Evolutionary conservation across 768 basidiomycete species (phyloP).

Genomic region (Podaxis carcinomalis): DNA sequence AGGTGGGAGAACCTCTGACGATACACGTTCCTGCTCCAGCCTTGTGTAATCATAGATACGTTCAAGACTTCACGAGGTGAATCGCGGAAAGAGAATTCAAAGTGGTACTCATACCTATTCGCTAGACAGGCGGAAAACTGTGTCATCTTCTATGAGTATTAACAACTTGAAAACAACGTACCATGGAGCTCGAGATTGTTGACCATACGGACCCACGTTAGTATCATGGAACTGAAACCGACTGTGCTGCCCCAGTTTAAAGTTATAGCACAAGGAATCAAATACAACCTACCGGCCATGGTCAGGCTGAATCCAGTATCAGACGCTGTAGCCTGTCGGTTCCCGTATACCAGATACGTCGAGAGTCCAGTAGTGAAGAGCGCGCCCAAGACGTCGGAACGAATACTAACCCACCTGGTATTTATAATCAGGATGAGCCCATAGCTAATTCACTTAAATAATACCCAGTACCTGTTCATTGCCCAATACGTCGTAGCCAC

Average conservation of each 20-base stretch:
- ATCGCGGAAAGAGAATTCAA: neutral
- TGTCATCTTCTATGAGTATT: neutral
- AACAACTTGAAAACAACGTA: slow-evolving; percentile 18
- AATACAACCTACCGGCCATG: slow-evolving; percentile 35
- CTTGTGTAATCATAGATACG: slow-evolving; percentile 65
- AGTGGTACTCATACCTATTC: slow-evolving; percentile 20
- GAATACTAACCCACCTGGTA: slow-evolving; percentile 36
- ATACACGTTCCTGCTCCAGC: slow-evolving; percentile 52
- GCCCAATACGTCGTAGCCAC: slow-evolving; percentile 21
- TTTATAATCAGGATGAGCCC: slow-evolving; percentile 29
- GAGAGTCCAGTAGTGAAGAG: slow-evolving; percentile 52
- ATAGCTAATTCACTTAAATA: slow-evolving; percentile 35
- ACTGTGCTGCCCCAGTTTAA: slow-evolving; percentile 22
- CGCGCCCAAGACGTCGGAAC: slow-evolving; percentile 54
- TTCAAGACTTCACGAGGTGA: slow-evolving; percentile 38
- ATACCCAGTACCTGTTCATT: neutral
- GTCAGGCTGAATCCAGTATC: slow-evolving; percentile 51
- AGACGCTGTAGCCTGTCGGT: slow-evolving; percentile 31
- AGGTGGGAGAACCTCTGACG: slow-evolving; percentile 43
- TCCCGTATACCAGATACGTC: slow-evolving; percentile 47
- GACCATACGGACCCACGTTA: slow-evolving; percentile 41
- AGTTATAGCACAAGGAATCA: neutral
- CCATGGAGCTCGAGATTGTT: slow-evolving; percentile 42
- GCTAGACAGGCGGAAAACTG: neutral
- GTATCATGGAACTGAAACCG: slow-evolving; percentile 50